A percentile compares a stretch with the other conserved stretches of the same genome.
Conservation (phyloP, 768 basidiomycete species). For the Collybiopsis luxurians region DNA sequence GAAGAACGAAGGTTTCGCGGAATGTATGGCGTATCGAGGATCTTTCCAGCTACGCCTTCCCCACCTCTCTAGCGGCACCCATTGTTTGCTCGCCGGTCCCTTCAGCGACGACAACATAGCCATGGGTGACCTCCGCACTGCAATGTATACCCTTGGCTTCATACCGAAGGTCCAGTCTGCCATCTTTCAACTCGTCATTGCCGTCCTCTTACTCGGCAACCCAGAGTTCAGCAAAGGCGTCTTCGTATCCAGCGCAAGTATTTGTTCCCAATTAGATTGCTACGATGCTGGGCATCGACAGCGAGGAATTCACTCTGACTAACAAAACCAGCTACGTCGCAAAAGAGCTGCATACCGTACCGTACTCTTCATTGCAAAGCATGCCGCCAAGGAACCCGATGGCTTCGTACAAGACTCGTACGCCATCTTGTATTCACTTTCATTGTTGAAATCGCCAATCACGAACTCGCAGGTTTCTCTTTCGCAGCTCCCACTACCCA, state of each 20-base stretch:
- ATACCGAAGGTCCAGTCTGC: constrained; percentile 83
- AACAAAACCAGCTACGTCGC: constrained; percentile 89
- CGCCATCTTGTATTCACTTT: constrained; percentile 86
- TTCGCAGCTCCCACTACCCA: constrained; percentile 58
- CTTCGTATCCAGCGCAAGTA: constrained; percentile 60
- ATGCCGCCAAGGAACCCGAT: constrained; percentile 74
- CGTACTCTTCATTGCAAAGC: constrained; percentile 71
- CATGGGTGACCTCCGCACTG: constrained; percentile 78
- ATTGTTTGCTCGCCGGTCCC: constrained; percentile 82
- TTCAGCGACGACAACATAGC: constrained; percentile 85
- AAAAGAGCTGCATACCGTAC: constrained; percentile 86
- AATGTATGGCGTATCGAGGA: constrained; percentile 78
- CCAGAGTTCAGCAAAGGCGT: constrained; percentile 71
- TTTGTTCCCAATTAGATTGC: constrained; percentile 75
- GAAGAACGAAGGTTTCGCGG: constrained; percentile 89
- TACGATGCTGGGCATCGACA: constrained; percentile 64
- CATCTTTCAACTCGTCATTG: constrained; percentile 78
- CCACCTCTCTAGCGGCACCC: constrained; percentile 86
- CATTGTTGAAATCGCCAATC: constrained; percentile 85
- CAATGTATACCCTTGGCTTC: constrained; percentile 84
- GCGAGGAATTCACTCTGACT: constrained; percentile 82
- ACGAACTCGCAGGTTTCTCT: constrained; percentile 58
- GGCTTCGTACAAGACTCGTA: constrained; percentile 80
- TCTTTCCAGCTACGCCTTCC: constrained; percentile 76
- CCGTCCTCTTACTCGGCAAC: constrained; percentile 82